Evolutionary conservation across 2,329 filamentous ascomycete species (phyloP), one percentile per base, ranked within the genome.

Genomic region (Camptophora hylomeconis): DNA sequence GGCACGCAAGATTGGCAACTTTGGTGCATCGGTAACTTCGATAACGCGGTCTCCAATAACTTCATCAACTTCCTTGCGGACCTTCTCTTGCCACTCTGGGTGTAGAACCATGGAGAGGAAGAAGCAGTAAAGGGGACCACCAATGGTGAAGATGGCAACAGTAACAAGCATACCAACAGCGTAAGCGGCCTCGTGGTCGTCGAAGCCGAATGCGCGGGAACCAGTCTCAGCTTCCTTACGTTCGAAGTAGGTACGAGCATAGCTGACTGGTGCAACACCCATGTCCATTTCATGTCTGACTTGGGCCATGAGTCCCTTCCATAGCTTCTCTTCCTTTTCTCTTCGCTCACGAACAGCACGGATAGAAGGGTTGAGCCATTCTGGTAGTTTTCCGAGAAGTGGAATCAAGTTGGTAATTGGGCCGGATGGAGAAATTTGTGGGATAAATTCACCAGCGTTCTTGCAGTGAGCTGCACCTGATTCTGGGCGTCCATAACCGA

Each of bases 101-200:
- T 64, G 56, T 30, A 61, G 52, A 10, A 64, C 50, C 62, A 66
- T 66, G 7, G 57, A 47, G 9, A 60, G 39, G 32, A 45, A 37
- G 37, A 45, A 45, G 32, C 35, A 38, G 36, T 44, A 44, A 15
- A 45, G 41, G 21, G 42, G 42, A 18, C 42, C 41, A 25, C 41
- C 41, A 17, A 45, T 44, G 28, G 42, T 45, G 39, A 44, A 43
- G 30, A 45, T 45, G 23, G 41, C 41, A 16, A 45, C 42, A 4
- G 40, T 44, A 13, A 38, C 37, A 23, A 43, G 24, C 42, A 45
- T 45, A 17, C 42, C 42, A 25, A 46, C 36, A 12, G 43, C 43
- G 26, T 43, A 45, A 17, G 43, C 41, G 10, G 43, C 43, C 28
- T 46, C 43, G 20, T 42, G 38, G 26, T 46, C 43, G 30, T 45